phyloP scores from a whole-genome alignment of 1,284 basidiomycete genomes.

The Trametes hirsuta region DNA sequence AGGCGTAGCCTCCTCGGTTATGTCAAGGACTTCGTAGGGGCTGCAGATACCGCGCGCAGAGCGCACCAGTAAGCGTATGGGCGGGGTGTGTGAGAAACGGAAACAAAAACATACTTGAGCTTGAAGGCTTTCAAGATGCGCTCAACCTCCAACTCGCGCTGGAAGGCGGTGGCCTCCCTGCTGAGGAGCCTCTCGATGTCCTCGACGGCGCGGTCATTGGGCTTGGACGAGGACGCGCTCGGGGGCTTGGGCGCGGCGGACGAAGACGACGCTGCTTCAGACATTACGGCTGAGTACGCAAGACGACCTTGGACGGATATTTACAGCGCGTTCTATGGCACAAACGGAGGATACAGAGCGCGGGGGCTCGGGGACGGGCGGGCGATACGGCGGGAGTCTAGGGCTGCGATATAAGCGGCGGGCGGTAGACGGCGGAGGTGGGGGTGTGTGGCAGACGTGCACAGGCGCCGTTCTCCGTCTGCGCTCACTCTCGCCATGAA shows the following conservation, averaged over 20 bases:
- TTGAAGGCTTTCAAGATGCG: slow-evolving; percentile 85
- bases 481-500: slow-evolving; percentile 23
- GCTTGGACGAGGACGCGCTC: slow-evolving; percentile 10
- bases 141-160: slow-evolving; percentile 83
- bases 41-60: slow-evolving; percentile 38
- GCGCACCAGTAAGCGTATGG: slow-evolving; percentile 1
- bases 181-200: slow-evolving; percentile 77
- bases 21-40: slow-evolving; percentile 79
- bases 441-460: slow-evolving; percentile 14
- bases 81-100: not conserved
- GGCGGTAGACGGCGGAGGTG: slow-evolving; percentile 8
- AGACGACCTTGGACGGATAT: slow-evolving; percentile 14
- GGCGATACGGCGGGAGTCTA: not conserved
- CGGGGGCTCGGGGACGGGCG: not conserved
- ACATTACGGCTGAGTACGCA: slow-evolving; percentile 19
- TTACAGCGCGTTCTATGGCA: slow-evolving; percentile 10
- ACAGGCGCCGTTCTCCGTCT: slow-evolving; percentile 10
- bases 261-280: slow-evolving; percentile 25
- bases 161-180: slow-evolving; percentile 80
- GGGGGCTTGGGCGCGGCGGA: slow-evolving; percentile 9
- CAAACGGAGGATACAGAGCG: not conserved
- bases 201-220: slow-evolving; percentile 36
- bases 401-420: not conserved
- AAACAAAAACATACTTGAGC: slow-evolving; percentile 63
- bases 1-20: slow-evolving; percentile 61